Evolutionary conservation across 768 basidiomycete genomes (phyloP).

Genomic region (Hebeloma cylindrosporum): DNA sequence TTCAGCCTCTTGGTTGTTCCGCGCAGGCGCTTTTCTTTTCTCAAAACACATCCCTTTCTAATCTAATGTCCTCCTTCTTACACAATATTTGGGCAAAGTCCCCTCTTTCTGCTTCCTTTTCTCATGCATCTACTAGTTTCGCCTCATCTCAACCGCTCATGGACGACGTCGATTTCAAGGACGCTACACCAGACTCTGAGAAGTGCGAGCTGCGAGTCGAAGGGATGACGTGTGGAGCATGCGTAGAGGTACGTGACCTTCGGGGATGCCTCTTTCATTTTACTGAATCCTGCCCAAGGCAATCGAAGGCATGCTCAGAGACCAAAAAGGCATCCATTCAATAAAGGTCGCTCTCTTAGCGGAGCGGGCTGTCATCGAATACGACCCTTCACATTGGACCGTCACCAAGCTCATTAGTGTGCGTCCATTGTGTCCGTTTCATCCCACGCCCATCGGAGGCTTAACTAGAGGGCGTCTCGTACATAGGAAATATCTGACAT

Average conservation of each 20-base stretch:
- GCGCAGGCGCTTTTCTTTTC: conserved; percentile 23
- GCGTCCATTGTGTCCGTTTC: conserved; percentile 26
- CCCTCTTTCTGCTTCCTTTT: conserved; percentile 9
- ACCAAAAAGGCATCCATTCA: conserved; percentile 85
- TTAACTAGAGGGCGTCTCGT: conserved; percentile 10
- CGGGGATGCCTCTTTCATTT: not conserved
- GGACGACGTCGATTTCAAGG: conserved; percentile 24
- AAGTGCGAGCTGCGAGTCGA: conserved; percentile 81
- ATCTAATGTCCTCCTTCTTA: conserved; percentile 14
- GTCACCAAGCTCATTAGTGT: conserved; percentile 77
- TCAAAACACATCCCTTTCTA: conserved; percentile 9
- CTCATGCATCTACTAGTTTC: conserved; percentile 4
- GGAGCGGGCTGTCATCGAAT: conserved; percentile 90
- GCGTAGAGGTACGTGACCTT: conserved; percentile 70
- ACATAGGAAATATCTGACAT: conserved; percentile 87
- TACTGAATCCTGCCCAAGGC: conserved; percentile 42
- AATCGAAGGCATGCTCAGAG: conserved; percentile 81
- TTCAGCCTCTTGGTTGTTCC: conserved; percentile 9
- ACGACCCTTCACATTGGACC: conserved; percentile 80
- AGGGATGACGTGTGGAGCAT: conserved; percentile 90
- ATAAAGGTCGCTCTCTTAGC: conserved; percentile 97
- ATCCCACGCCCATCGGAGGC: not conserved
- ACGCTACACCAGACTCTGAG: conserved; percentile 33
- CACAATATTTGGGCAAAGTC: conserved; percentile 4
- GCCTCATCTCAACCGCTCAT: conserved; percentile 12